Evolutionary conservation across 139 green algal genomes (phyloP).

Genomic region (Gonium pectorale): DNA sequence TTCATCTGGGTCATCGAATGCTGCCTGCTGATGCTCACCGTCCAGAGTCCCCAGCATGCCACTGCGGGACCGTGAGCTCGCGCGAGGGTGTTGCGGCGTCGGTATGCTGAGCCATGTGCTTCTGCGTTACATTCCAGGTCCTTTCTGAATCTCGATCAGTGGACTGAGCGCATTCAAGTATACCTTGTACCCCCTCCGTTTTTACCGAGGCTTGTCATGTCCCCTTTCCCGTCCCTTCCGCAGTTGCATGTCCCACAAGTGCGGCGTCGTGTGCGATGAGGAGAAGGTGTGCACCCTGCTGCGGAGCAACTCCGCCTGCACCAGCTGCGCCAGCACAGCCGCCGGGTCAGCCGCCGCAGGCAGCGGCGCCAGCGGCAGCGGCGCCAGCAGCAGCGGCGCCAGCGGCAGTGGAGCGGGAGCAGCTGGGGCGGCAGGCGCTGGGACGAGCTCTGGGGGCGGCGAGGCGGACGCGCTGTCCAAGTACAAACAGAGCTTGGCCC

Average conservation of each 20-base stretch:
- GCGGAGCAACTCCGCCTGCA: neutral
- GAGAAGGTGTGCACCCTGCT: conserved; percentile 69
- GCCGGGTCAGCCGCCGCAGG: neutral
- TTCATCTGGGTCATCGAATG: too few species aligned
- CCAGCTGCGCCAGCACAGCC: neutral
- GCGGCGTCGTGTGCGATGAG: conserved; percentile 84
- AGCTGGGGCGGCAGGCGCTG: too few species aligned
- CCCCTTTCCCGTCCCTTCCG: neutral
- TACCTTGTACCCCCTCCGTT: neutral
- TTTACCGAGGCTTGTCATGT: neutral
- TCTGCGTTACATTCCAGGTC: too few species aligned
- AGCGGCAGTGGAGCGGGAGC: too few species aligned
- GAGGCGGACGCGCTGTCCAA: conserved; percentile 57
- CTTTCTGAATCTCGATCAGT: too few species aligned
- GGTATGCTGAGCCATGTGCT: too few species aligned
- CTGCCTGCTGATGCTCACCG: too few species aligned
- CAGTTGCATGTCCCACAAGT: conserved; percentile 84
- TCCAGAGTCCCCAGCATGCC: too few species aligned
- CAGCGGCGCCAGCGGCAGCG: neutral
- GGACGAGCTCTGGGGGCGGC: neutral
- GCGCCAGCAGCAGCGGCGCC: neutral
- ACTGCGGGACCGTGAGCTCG: too few species aligned
- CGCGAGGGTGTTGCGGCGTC: too few species aligned
- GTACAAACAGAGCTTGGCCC: conserved; percentile 73
- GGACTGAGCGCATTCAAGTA: too few species aligned